phyloP scores from a whole-genome alignment of 768 basidiomycete species.

The Leccinum uliginosum region DNA sequence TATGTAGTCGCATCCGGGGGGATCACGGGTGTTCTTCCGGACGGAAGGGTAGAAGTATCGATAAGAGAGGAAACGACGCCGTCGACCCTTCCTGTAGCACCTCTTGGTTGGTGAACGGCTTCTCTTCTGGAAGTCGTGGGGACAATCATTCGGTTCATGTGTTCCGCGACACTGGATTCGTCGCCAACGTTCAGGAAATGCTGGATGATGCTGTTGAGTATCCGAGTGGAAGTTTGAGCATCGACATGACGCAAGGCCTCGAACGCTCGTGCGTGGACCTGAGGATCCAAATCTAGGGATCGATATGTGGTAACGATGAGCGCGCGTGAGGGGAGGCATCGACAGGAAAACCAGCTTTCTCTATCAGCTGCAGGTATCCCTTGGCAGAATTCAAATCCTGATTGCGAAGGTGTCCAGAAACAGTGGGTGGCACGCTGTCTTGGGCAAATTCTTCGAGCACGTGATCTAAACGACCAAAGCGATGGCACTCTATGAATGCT shows the following conservation, averaged over 20 bases:
- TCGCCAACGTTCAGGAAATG: constrained; percentile 55
- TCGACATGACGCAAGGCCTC: constrained; percentile 41
- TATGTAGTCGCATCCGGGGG: constrained; percentile 58
- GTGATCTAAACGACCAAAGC: constrained; percentile 42
- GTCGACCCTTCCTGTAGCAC: constrained; percentile 30
- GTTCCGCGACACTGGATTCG: constrained; percentile 38
- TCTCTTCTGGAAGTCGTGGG: constrained; percentile 23
- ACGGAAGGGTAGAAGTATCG: neutral
- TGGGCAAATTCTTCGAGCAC: constrained; percentile 49
- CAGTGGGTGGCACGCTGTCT: constrained; percentile 43
- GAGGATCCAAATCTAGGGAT: constrained; percentile 50
- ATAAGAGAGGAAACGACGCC: constrained; percentile 18
- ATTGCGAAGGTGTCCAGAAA: constrained; percentile 68
- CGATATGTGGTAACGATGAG: constrained; percentile 57
- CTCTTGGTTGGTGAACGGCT: constrained; percentile 14
- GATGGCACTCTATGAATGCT: constrained; percentile 52
- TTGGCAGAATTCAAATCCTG: constrained; percentile 55
- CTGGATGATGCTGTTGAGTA: constrained; percentile 67
- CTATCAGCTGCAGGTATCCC: constrained; percentile 51
- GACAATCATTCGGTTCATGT: constrained; percentile 53
- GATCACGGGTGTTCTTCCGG: constrained; percentile 14
- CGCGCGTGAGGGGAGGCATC: constrained; percentile 56
- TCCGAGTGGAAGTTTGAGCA: constrained; percentile 39
- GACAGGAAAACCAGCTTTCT: constrained; percentile 46
- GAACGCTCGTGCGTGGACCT: constrained; percentile 51